Evolutionary conservation across 1,139 yeast species (phyloP).

Genomic region (Pichia sp.): DNA sequence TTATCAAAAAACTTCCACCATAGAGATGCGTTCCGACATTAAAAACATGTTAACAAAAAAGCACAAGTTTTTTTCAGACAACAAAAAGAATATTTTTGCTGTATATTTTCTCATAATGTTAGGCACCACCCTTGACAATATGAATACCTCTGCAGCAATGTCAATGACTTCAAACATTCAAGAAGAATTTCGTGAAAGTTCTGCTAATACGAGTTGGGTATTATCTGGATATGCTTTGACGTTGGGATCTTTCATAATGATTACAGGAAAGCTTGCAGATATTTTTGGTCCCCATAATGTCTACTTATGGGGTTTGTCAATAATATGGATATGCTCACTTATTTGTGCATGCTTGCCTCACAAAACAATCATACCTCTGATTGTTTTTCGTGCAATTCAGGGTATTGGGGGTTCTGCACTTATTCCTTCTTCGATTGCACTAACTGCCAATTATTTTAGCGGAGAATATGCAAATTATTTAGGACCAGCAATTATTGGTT

Average conservation of each 20-base stretch:
- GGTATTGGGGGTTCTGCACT: slow-evolving; percentile 33
- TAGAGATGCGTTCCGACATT: no score
- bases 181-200: slow-evolving; percentile 20
- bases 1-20: no score
- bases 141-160: slow-evolving; percentile 29
- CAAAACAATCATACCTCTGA: slow-evolving; percentile 27
- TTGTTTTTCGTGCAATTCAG: slow-evolving; percentile 33
- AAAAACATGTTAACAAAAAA: no score
- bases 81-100: slow-evolving; percentile 13
- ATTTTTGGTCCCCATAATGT: slow-evolving; percentile 30
- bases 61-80: slow-evolving; percentile 15
- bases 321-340: slow-evolving; percentile 25
- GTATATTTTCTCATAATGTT: slow-evolving; percentile 13
- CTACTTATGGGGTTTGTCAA: slow-evolving; percentile 19
- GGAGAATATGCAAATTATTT: slow-evolving; percentile 19
- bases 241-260: slow-evolving; percentile 31
- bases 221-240: slow-evolving; percentile 33
- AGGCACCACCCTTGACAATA: slow-evolving; percentile 22
- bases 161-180: slow-evolving; percentile 22
- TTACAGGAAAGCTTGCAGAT: slow-evolving; percentile 33
- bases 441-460: slow-evolving; percentile 28
- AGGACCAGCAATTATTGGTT: slow-evolving; percentile 22
- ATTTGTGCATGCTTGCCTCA: slow-evolving; percentile 27
- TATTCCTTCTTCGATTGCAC: slow-evolving; percentile 29
- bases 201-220: slow-evolving; percentile 29